phyloP scores from a whole-genome alignment of 495 filamentous ascomycete genomes.

The Pyrenula massariospora region DNA sequence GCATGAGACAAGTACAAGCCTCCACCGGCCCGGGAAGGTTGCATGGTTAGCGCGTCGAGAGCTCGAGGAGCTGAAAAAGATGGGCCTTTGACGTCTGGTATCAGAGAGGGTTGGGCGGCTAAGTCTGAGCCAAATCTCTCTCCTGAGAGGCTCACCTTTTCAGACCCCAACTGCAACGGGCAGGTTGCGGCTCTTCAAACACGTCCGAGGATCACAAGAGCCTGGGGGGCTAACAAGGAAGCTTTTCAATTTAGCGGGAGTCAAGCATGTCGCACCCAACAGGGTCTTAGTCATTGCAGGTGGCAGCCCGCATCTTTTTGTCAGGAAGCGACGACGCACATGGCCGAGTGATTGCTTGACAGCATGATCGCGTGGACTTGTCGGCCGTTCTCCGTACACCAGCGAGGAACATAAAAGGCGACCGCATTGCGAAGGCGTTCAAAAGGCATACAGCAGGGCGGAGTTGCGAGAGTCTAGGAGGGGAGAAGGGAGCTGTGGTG shows the following conservation, averaged over 20 bases:
- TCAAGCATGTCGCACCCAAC: background rate
- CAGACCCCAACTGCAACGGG: background rate
- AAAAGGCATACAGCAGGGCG: conserved; percentile 6
- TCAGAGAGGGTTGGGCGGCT: background rate
- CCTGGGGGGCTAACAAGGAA: background rate
- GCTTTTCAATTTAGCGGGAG: background rate
- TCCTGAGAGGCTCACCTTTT: background rate
- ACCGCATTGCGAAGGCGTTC: background rate
- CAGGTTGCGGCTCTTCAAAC: background rate
- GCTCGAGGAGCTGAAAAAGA: background rate
- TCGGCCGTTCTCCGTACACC: too few species aligned
- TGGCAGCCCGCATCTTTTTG: background rate
- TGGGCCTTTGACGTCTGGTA: background rate
- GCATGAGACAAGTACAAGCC: background rate
- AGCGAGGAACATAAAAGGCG: too few species aligned
- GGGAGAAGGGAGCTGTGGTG: background rate
- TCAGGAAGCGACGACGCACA: too few species aligned
- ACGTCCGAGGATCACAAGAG: background rate
- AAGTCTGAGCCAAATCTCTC: background rate
- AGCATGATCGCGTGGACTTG: too few species aligned
- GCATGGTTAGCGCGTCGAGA: background rate
- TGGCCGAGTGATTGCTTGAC: too few species aligned
- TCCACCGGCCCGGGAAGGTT: background rate
- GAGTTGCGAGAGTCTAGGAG: conserved; percentile 6
- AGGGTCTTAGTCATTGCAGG: background rate